Percentiles rank a stretch among this genome's conserved stretches.
Conservation (phyloP, 345 rosid species). For the Eucalyptus albens region DNA sequence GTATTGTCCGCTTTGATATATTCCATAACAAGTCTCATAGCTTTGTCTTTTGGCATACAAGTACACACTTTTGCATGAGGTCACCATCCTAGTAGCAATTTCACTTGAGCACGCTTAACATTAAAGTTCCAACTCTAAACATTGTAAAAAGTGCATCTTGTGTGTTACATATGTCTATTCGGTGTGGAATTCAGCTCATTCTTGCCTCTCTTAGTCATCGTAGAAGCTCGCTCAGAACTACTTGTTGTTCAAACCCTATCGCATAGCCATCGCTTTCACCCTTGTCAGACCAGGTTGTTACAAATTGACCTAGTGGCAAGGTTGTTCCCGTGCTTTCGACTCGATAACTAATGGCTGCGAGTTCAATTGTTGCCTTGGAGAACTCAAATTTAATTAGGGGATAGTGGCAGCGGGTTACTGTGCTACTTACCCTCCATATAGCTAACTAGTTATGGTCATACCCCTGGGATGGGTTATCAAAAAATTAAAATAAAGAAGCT, state of each 20-base stretch:
- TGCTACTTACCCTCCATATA: not conserved
- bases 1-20: not conserved
- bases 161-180: not conserved
- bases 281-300: not conserved
- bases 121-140: not conserved
- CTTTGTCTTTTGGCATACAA: not conserved
- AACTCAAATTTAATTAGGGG: no score
- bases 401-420: not conserved
- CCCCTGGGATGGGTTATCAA: not conserved
- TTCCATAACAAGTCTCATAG: not conserved
- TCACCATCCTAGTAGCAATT: not conserved
- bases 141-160: not conserved
- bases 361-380: not conserved
- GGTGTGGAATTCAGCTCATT: not conserved
- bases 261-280: not conserved
- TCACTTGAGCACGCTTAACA: not conserved
- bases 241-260: not conserved
- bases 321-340: not conserved
- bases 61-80: not conserved
- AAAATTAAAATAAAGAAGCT: not conserved
- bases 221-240: fast-evolving
- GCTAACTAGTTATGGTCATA: not conserved
- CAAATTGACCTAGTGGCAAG: not conserved
- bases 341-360: not conserved
- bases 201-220: not conserved